Conservation (phyloP, 225 moss, liverwort and hornwort genomes). For the Lunularia cruciata region DNA sequence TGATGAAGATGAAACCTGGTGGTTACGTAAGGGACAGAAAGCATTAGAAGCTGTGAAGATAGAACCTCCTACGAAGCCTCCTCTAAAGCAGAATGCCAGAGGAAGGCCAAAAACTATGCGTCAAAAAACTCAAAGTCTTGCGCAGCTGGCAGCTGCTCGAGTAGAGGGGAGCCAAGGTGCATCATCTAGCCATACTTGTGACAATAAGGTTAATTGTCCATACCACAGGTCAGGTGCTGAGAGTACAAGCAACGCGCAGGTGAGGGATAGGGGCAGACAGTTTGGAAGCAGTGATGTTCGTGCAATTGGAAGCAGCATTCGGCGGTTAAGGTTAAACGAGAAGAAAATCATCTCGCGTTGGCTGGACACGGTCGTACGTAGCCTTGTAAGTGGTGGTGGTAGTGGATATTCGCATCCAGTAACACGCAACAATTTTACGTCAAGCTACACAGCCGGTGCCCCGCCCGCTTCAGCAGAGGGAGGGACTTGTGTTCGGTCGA, state of each 20-base stretch:
- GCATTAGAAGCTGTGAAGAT: conserved; percentile 63
- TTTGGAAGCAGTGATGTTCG: conserved; percentile 55
- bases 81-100: conserved; percentile 77
- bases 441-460: conserved; percentile 27
- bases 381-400: conserved; percentile 55
- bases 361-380: conserved; percentile 74
- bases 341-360: conserved; percentile 70
- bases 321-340: conserved; percentile 64
- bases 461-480: conserved; percentile 49
- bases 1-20: conserved; percentile 93
- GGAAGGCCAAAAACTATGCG: conserved; percentile 87
- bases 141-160: conserved; percentile 80
- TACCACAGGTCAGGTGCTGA: conserved; percentile 64
- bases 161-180: conserved; percentile 78
- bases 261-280: conserved; percentile 52
- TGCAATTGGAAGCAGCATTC: conserved; percentile 67
- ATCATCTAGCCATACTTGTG: conserved; percentile 54
- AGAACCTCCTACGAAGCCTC: conserved; percentile 71
- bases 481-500: conserved; percentile 58
- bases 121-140: conserved; percentile 89
- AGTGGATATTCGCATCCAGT: conserved; percentile 34
- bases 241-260: conserved; percentile 43
- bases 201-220: conserved; percentile 74
- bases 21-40: conserved; percentile 80
- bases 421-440: conserved; percentile 17